Base-by-base conservation (phyloP, 345 rosid species). In the Hibiscus tridactylites region DNA sequence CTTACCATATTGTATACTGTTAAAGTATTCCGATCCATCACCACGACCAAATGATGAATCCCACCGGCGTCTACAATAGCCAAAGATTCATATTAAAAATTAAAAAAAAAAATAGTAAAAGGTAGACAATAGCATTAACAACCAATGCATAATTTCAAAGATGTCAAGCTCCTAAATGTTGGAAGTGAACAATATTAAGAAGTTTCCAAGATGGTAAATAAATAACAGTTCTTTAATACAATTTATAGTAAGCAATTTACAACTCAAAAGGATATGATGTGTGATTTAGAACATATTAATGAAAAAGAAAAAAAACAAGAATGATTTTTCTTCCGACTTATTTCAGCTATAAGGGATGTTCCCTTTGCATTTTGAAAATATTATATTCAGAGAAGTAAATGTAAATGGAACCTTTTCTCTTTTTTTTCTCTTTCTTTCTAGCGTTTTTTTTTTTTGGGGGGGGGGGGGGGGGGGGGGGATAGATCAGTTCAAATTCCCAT, bases 21-120 rank as follows among this genome's bases (percentile, higher is more conserved):
- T 89, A 82, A 85, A 88, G 89, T 88, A 87, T 67, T 90, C 96
- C 76, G 99, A 81, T 80, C 91, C 94, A 57, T 94, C 83, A 86
- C 81, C 75, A 71, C 94, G 96, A 68, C 92, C 80, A 65, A 83
- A 72, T 71, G 99, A 87, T 59, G 96, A 86, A 28, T 90, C 97
- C 97, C 97, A 92, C 74, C 92, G 84, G 79, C 92, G 88, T 83
- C 74, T 76, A 70, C n/a, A 70, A 74, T 44, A 68, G 66, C 59
- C 66, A 68, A 69, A 72, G 37, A 56, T 58, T 10, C 11, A 56
- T 29, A 68, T 67, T 35, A 52, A 53, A 78, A 68, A 29, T 21
- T 21, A 21, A 62, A 57, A 3, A 62, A 57, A 3, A 39, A 59
- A 26, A n/a, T 3, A 60, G 8, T 0, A 15, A 52, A 31, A 13